Conservation (phyloP, 169 alveolate genomes). For the Plasmodium berghei region DNA sequence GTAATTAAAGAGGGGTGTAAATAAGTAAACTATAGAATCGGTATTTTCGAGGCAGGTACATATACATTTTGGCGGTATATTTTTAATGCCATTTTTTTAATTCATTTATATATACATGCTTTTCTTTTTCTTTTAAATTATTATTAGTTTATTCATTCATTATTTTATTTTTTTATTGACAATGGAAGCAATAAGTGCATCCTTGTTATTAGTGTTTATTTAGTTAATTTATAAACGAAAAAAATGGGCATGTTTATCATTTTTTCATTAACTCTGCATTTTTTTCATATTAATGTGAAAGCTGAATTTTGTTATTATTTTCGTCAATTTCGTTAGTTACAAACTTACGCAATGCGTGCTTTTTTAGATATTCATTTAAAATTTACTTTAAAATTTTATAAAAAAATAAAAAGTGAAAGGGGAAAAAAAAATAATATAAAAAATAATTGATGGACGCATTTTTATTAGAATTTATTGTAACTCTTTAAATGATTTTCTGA, state of each 20-base stretch:
- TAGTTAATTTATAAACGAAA: neutral
- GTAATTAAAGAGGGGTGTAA: neutral
- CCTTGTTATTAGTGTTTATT: neutral
- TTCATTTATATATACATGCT: neutral
- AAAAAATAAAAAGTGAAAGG: neutral
- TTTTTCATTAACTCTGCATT: too few relatives aligned
- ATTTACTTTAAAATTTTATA: too few relatives aligned
- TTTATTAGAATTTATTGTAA: conserved; percentile 20
- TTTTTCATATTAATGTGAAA: too few relatives aligned
- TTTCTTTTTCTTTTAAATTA: neutral
- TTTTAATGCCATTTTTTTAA: neutral
- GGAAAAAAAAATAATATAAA: neutral
- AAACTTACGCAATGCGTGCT: too few relatives aligned
- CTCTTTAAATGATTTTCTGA: conserved; percentile 65
- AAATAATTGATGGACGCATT: neutral
- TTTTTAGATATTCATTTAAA: too few relatives aligned
- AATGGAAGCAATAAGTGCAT: neutral
- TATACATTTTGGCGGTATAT: neutral
- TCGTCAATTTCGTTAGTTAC: too few relatives aligned
- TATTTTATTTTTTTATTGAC: neutral
- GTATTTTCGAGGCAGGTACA: too few relatives aligned
- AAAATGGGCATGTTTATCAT: neutral
- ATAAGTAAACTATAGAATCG: too few relatives aligned
- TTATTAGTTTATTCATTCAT: neutral
- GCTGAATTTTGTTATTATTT: too few relatives aligned